Evolutionary conservation across 2,329 filamentous ascomycete species (phyloP).

Genomic region (Alternaria ventricosa): DNA sequence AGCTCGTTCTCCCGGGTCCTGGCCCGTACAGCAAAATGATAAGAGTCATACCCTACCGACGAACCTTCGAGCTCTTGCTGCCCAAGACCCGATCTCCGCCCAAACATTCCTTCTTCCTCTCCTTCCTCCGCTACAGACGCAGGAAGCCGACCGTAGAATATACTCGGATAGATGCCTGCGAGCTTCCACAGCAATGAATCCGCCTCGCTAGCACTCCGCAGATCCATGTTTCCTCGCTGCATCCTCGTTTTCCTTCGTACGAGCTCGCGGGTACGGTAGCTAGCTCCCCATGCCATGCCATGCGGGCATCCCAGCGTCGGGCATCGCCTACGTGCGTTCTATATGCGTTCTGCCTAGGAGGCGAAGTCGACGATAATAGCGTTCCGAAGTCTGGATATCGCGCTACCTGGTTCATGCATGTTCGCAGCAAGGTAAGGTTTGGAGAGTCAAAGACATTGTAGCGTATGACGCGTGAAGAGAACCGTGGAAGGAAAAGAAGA

Average conservation of each 20-base stretch:
- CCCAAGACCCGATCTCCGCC: neutral
- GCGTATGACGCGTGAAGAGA: neutral
- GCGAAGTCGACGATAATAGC: neutral
- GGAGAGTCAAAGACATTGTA: neutral
- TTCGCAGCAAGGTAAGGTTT: neutral
- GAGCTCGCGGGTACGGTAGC: neutral
- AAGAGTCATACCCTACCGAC: neutral
- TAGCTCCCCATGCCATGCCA: neutral
- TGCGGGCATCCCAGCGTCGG: neutral
- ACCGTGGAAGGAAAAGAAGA: conserved; percentile 1
- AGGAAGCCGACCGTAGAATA: neutral
- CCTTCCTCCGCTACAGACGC: neutral
- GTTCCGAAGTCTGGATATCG: neutral
- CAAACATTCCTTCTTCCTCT: neutral
- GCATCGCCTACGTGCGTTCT: neutral
- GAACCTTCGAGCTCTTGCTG: neutral
- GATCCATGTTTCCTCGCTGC: neutral
- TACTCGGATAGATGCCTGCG: neutral
- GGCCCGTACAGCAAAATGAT: neutral
- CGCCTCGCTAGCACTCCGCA: neutral
- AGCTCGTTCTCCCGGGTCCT: neutral
- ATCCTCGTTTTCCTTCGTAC: neutral
- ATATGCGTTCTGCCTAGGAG: neutral
- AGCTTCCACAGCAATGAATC: neutral
- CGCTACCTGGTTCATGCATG: conserved; percentile 2